Conservation (phyloP, 2,329 filamentous ascomycete genomes). For the Alternaria postmessia region DNA sequence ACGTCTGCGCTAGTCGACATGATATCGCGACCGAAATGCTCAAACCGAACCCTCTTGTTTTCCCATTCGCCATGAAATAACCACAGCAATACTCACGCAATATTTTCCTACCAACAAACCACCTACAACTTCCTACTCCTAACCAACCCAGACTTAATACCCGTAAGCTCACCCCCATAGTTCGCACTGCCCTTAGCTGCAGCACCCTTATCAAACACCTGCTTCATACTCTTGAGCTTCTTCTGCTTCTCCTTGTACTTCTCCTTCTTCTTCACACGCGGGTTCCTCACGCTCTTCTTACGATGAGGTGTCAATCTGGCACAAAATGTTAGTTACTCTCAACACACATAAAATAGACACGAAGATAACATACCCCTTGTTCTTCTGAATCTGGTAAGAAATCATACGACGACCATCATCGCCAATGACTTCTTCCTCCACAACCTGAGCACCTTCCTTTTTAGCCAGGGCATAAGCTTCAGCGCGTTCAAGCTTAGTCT, state of each 20-base stretch:
- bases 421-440: conserved; percentile 74
- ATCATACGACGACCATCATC: conserved; percentile 91
- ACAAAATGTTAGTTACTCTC: background rate
- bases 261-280: conserved; percentile 96
- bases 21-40: too few relatives aligned
- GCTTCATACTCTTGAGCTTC: conserved; percentile 88
- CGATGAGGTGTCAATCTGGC: conserved; percentile 74
- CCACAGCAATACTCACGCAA: too few relatives aligned
- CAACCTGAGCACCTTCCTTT: conserved; percentile 66
- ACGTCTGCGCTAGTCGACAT: accelerated
- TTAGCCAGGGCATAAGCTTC: conserved; percentile 64
- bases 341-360: background rate
- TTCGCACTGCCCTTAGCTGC: conserved; percentile 69
- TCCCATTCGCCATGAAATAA: too few relatives aligned
- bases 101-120: accelerated
- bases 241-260: conserved; percentile 97
- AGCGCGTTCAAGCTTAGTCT: conserved; percentile 74
- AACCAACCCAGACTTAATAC: conserved; percentile 92
- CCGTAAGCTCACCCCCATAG: conserved; percentile 90
- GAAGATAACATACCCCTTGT: conserved; percentile 71
- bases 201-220: conserved; percentile 76
- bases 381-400: conserved; percentile 93
- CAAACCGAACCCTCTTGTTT: accelerated
- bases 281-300: conserved; percentile 94
- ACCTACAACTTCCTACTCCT: conserved; percentile 88